These are phyloP conservation scores for Suillus variegatus DNA, from an alignment of 768 basidiomycete genomes.

Conservation along the genomic window DNA sequence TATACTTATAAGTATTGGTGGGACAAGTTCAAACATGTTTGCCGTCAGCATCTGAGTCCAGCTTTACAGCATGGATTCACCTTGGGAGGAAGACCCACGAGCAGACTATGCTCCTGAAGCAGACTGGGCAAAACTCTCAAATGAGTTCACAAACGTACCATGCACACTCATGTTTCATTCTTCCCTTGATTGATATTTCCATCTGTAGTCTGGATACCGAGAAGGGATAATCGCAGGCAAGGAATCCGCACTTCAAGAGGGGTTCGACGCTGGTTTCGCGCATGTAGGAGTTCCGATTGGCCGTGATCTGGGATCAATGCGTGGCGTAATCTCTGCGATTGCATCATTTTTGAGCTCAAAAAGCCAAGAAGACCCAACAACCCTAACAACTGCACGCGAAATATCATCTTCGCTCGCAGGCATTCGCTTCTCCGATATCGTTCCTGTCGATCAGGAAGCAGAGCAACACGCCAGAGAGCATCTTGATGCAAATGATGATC, in stretches of 20 bases:
- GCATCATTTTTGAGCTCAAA: constrained; percentile 52
- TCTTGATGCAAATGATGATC: constrained; percentile 39
- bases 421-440: constrained; percentile 71
- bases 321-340: constrained; percentile 70
- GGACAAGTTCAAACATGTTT: neutral
- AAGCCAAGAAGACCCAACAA: constrained; percentile 5
- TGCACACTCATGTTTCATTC: constrained; percentile 15
- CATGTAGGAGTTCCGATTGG: constrained; percentile 72
- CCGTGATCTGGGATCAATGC: constrained; percentile 71
- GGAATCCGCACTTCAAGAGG: constrained; percentile 80
- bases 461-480: constrained; percentile 76
- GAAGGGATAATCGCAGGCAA: constrained; percentile 96
- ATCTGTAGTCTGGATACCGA: constrained; percentile 82
- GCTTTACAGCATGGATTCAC: constrained; percentile 40
- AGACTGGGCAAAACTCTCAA: constrained; percentile 71
- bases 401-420: constrained; percentile 57
- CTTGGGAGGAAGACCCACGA: constrained; percentile 57
- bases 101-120: constrained; percentile 37
- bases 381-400: constrained; percentile 46
- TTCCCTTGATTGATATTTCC: constrained; percentile 2
- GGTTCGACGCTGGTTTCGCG: constrained; percentile 88
- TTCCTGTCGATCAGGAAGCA: constrained; percentile 75
- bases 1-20: neutral
- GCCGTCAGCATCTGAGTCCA: neutral
- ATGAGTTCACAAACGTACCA: constrained; percentile 68